Percentiles rank a stretch among this genome's conserved stretches.
Conservation (phyloP, 306 rosid genomes). For the Lathyrus sativus region DNA sequence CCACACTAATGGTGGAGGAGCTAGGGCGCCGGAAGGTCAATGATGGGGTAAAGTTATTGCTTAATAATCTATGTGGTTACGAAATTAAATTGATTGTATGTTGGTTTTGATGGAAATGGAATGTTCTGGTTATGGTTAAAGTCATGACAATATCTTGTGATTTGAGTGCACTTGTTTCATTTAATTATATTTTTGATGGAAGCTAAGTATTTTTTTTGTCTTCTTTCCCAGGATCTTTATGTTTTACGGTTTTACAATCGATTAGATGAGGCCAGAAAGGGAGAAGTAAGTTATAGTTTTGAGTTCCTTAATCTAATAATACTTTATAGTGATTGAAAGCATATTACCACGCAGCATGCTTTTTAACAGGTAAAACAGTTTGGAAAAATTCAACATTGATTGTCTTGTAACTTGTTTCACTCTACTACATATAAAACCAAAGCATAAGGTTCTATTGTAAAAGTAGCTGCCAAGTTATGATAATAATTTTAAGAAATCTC, state of each 20-base stretch:
- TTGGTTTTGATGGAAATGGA: conserved; percentile 23
- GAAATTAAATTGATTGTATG: conserved; percentile 22
- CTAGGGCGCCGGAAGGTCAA: conserved; percentile 73
- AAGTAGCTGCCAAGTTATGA: conserved; percentile 13
- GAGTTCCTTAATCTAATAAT: conserved; percentile 25
- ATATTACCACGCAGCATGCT: conserved; percentile 23
- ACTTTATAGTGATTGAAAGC: conserved; percentile 17
- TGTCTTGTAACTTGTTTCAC: conserved; percentile 22
- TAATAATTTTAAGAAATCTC: neutral
- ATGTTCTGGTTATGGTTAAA: conserved; percentile 29
- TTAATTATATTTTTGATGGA: conserved; percentile 31
- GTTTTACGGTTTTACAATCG: conserved; percentile 84
- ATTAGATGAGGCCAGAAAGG: conserved; percentile 85
- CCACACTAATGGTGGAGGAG: conserved; percentile 89
- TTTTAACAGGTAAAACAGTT: conserved; percentile 17
- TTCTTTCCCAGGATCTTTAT: conserved; percentile 70
- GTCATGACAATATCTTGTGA: neutral
- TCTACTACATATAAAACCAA: conserved; percentile 1
- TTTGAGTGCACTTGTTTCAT: conserved; percentile 8
- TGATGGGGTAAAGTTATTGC: conserved; percentile 56
- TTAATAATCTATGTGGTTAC: conserved; percentile 14
- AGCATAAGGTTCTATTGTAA: conserved; percentile 25
- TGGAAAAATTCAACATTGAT: conserved; percentile 28
- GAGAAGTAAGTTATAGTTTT: conserved; percentile 74
- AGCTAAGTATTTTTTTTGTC: conserved; percentile 40